These are phyloP conservation scores for Xylaria sp. DNA, from an alignment of 2,329 filamentous ascomycete species.

Conservation along the genomic window DNA sequence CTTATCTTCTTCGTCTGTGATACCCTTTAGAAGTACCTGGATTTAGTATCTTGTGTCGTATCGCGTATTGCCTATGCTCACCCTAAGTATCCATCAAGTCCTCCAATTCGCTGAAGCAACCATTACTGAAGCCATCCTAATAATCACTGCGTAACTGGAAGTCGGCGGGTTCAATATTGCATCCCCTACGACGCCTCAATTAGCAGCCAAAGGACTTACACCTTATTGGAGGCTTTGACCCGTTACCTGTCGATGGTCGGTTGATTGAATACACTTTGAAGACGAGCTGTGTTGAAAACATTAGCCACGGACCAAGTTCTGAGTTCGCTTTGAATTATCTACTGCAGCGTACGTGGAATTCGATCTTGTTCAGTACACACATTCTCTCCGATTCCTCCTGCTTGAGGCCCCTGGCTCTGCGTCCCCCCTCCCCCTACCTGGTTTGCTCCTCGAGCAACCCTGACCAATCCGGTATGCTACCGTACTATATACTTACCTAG, in stretches of 20 bases:
- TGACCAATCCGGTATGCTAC: conserved; percentile 7
- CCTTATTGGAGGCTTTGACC: conserved; percentile 2
- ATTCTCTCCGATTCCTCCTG: background rate
- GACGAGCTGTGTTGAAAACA: too few species aligned
- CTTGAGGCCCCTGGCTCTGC: conserved; percentile 4
- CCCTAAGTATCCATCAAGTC: conserved; percentile 2
- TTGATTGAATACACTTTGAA: background rate
- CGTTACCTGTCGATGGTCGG: background rate
- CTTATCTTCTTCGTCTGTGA: conserved; percentile 1
- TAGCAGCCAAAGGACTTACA: background rate
- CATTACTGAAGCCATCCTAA: conserved; percentile 11
- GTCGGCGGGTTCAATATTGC: background rate
- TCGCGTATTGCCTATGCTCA: conserved; percentile 1
- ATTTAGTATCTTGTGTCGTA: conserved; percentile 1
- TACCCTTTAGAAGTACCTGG: background rate
- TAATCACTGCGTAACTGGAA: conserved; percentile 15
- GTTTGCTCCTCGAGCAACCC: conserved; percentile 6
- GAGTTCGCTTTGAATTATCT: background rate
- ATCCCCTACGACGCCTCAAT: background rate
- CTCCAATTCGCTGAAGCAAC: conserved; percentile 11
- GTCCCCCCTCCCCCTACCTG: background rate
- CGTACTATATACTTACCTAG: background rate
- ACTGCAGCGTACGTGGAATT: background rate
- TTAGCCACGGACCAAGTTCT: background rate
- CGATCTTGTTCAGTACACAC: background rate